Evolutionary conservation across 352 stramenopile species (phyloP), one percentile per base, ranked within the genome.

Genomic region (Phytopythium boreale): DNA sequence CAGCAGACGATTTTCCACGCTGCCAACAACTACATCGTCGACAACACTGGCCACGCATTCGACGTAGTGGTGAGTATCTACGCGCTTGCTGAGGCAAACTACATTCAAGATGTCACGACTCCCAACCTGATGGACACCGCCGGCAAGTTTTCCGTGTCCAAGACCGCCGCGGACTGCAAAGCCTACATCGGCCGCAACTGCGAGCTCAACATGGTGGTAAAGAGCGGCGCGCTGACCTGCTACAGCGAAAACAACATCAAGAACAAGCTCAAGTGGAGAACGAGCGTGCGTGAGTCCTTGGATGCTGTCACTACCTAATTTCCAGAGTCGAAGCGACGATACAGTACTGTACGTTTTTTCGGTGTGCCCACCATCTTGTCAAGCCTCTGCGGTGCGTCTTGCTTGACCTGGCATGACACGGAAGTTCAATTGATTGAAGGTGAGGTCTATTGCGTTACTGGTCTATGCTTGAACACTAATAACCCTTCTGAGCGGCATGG

Each of bases 71-170:
- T 27, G 0, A 55, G 59, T n/a, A 67, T 26, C 8, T 75, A 67
- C 59, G 68, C 69, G 14, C 41, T 78, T 1, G 57, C 60, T 0
- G 68, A 75, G 34, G 68, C 68, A 29, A 77, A 77, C 70, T 75
- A 73, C 62, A 70, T 77, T 34, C 61, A 68, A 19, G 44, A 39
- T 14, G 55, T 61, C 11, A 46, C 9, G 9, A 60, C 43, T 12
- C 63, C 70, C 4, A 66, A 59, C 47, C 31, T 66, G 14, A 41
- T 63, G 2, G 52, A 62, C 24, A 59, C 19, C 1, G 64, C 36
- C 9, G 69, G 65, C 37, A 66, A 62, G 43, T 22, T 65, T 19
- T 66, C 63, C 17, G 56, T 67, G 5, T 53, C 64, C 24, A 47
- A 24, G 19, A 47, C 24, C 0, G 59, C 59, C 6, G 37, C 46